Percentiles rank a stretch among this genome's conserved stretches.
These are phyloP conservation scores for Protostelium mycophagum DNA, from an alignment of 78 protist genomes.

Conservation along the genomic window DNA sequence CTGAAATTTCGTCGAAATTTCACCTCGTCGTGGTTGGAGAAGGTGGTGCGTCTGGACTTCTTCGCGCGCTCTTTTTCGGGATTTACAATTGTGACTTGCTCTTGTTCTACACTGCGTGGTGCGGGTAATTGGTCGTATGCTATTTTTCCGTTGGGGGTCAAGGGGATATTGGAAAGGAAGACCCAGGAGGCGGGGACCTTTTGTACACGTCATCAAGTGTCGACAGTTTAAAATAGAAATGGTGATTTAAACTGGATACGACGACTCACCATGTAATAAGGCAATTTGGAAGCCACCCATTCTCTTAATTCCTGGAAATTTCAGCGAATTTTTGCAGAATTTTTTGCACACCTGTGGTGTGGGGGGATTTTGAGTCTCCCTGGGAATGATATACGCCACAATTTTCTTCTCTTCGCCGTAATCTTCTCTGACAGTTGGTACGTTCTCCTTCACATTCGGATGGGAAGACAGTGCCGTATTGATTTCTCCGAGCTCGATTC, in stretches of 20 bases:
- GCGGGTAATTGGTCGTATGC: conserved; percentile 18
- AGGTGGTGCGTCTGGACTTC: background rate
- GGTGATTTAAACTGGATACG: background rate
- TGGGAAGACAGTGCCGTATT: conserved; percentile 23
- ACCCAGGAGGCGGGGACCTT: conserved; percentile 33
- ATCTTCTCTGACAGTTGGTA: conserved; percentile 49
- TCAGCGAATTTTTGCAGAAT: no score
- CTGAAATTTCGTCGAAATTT: background rate
- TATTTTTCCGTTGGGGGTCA: conserved; percentile 74
- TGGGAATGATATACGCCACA: conserved; percentile 53
- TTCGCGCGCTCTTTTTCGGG: background rate
- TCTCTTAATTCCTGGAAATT: conserved; percentile 5
- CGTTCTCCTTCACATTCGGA: conserved; percentile 47
- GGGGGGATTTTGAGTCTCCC: background rate
- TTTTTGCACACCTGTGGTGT: background rate
- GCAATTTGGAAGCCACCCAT: conserved; percentile 37
- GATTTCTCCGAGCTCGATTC: conserved; percentile 75
- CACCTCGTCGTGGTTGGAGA: background rate
- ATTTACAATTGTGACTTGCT: background rate
- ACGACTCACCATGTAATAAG: conserved; percentile 41
- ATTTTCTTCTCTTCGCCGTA: conserved; percentile 44
- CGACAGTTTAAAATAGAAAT: background rate
- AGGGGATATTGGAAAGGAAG: conserved; percentile 43
- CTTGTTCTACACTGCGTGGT: background rate
- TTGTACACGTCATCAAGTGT: conserved; percentile 4